Evolutionary conservation across 148 eudicot genomes (phyloP).

Genomic region (Silene latifolia): DNA sequence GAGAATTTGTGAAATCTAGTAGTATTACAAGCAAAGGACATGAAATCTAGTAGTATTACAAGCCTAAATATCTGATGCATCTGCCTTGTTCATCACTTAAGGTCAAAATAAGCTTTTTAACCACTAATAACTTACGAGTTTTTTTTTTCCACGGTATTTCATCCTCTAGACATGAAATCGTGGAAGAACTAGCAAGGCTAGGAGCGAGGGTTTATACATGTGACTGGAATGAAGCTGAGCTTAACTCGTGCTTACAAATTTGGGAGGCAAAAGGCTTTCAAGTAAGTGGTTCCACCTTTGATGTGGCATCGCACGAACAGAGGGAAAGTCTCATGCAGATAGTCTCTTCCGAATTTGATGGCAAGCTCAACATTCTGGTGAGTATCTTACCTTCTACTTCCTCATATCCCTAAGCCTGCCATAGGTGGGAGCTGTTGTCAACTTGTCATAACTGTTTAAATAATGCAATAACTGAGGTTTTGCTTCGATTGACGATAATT

Average conservation of each 20-base stretch:
- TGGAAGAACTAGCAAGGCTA: conserved; percentile 35
- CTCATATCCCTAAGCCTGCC: too few species aligned
- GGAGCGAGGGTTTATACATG: conserved; percentile 38
- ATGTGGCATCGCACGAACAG: conserved; percentile 28
- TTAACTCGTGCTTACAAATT: conserved; percentile 22
- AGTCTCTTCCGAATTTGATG: conserved; percentile 31
- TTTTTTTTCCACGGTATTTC: background rate
- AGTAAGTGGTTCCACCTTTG: conserved; percentile 35
- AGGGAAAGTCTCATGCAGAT: conserved; percentile 33
- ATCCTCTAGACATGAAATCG: conserved; percentile 33
- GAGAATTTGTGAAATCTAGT: background rate
- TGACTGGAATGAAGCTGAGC: conserved; percentile 32
- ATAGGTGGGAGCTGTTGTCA: too few species aligned
- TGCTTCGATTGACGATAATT: too few species aligned
- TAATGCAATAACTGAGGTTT: too few species aligned
- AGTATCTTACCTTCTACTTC: background rate
- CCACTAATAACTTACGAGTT: too few species aligned
- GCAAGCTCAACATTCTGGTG: conserved; percentile 43
- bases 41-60: too few species aligned
- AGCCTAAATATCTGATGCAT: background rate
- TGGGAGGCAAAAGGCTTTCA: conserved; percentile 36
- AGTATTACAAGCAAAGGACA: too few species aligned
- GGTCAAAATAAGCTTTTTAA: background rate
- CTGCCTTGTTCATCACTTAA: background rate
- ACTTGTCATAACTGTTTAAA: too few species aligned